Evolutionary conservation across 108 stramenopile species (phyloP), one percentile per base, ranked within the genome.

Genomic region (Cyclotella atomus): DNA sequence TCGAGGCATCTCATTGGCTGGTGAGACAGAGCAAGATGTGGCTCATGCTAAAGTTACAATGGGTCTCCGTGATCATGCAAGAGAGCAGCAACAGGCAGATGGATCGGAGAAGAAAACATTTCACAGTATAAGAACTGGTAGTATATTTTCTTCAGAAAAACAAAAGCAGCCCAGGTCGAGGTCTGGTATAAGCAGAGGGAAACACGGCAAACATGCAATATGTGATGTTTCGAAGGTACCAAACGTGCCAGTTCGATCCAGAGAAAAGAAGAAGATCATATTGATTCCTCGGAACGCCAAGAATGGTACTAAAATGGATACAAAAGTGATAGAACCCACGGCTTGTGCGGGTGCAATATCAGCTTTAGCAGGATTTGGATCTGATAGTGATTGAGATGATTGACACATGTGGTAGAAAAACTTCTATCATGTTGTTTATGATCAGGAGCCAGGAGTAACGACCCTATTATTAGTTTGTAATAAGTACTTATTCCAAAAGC

Each of bases 1-100:
- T 52, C 25, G 66, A 21, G 88, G 87, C 7, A 90, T 92, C 72
- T 79, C 81, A 65, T 20, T 87, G 27, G 8, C 74, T 19, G 56
- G 59, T 19, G 63, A 73, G 20, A 50, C 60, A 50, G 47, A 70
- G 32, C 44, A 75, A 45, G 79, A 89, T 61, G 76, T 75, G 54
- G 35, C 53, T 25, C 44, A 60, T 12, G 70, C 81, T 2, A 61
- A 34, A 53, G 59, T n/a, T n/a, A 50, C 54, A 41, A 75, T 67
- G 20, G 33, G 7, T 43, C 24, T 55, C 17, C 34, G 32, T 4
- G 50, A 70, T 38, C 52, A 23, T 43, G 27, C 24, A 38, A 60
- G 29, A 25, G 46, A 25, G 9, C 29, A 33, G 10, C 27, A 50
- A 25, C n/a, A 36, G 29, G 71, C 71, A 34, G 41, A 33, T 36